phyloP scores from a whole-genome alignment of 768 basidiomycete genomes.

The Podaxis pistillaris region DNA sequence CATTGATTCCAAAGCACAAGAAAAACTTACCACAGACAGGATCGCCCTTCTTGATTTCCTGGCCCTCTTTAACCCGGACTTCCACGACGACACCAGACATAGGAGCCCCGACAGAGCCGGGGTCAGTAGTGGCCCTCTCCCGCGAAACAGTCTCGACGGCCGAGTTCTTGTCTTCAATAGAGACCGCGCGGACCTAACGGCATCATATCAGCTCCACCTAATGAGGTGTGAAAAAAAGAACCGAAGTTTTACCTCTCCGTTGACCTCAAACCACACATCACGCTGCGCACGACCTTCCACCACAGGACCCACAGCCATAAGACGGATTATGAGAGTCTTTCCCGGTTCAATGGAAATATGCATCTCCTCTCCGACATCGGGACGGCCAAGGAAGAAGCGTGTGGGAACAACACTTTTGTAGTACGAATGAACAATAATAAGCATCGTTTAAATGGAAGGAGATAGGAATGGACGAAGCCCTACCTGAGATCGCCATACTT shows the following conservation, averaged over 20 bases:
- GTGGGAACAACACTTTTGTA: slow-evolving; percentile 84
- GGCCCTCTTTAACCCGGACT: slow-evolving; percentile 95
- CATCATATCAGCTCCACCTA: slow-evolving; percentile 19
- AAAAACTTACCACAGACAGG: slow-evolving; percentile 77
- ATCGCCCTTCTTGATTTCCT: slow-evolving; percentile 98
- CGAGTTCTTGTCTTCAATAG: slow-evolving; percentile 95
- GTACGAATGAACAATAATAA: neutral
- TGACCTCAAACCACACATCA: slow-evolving; percentile 98
- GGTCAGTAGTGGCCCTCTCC: slow-evolving; percentile 91
- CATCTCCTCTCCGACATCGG: slow-evolving; percentile 93
- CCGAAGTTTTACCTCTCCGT: slow-evolving; percentile 71
- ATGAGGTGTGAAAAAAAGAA: slow-evolving; percentile 7
- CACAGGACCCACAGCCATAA: slow-evolving; percentile 94
- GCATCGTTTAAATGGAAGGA: neutral
- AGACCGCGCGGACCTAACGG: slow-evolving; percentile 83
- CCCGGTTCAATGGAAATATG: slow-evolving; percentile 94
- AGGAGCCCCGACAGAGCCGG: slow-evolving; percentile 95
- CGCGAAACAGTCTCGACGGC: slow-evolving; percentile 93
- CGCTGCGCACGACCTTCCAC: slow-evolving; percentile 89
- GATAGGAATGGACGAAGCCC: slow-evolving; percentile 20
- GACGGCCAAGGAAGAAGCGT: slow-evolving; percentile 94
- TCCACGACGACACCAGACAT: slow-evolving; percentile 99
- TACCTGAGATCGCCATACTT: slow-evolving; percentile 95
- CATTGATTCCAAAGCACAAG: slow-evolving; percentile 12
- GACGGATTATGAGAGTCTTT: slow-evolving; percentile 93